phyloP scores from a whole-genome alignment of 2,329 filamentous ascomycete genomes.

The Colletotrichum salicis region DNA sequence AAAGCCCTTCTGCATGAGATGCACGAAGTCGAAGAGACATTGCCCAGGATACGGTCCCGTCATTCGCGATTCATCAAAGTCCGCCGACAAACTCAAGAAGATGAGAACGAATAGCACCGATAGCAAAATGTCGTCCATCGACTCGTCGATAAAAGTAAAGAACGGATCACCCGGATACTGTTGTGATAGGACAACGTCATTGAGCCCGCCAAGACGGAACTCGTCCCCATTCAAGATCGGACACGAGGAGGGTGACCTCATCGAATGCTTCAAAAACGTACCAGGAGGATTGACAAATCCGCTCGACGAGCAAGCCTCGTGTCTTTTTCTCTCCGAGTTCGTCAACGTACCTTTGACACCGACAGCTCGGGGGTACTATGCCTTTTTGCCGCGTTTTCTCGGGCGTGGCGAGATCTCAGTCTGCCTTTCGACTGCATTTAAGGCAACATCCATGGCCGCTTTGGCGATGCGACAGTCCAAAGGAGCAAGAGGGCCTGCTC shows the following conservation, averaged over 20 bases:
- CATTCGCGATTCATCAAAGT: conserved; percentile 38
- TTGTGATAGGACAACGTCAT: neutral
- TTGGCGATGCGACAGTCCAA: conserved; percentile 31
- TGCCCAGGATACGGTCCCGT: conserved; percentile 41
- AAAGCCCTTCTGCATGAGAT: conserved; percentile 63
- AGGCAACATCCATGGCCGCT: conserved; percentile 34
- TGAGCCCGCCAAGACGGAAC: neutral
- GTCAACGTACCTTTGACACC: conserved; percentile 29
- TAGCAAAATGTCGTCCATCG: neutral
- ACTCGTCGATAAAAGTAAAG: neutral
- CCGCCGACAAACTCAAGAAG: conserved; percentile 31
- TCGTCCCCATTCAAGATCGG: conserved; percentile 18
- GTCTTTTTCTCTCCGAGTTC: conserved; percentile 34
- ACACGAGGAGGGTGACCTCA: conserved; percentile 17
- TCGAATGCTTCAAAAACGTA: conserved; percentile 22
- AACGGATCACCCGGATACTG: neutral
- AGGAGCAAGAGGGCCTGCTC: neutral
- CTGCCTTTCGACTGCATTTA: conserved; percentile 30
- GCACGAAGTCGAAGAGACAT: conserved; percentile 50
- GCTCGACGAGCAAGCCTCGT: conserved; percentile 33
- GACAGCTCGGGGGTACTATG: conserved; percentile 28
- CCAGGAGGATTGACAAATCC: conserved; percentile 21
- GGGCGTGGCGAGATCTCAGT: conserved; percentile 24
- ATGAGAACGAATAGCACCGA: conserved; percentile 2
- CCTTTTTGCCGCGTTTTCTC: conserved; percentile 30